These are phyloP conservation scores for Hyphopichia pseudoburtonii DNA, from an alignment of 1,139 yeast genomes.

Conservation along the genomic window DNA sequence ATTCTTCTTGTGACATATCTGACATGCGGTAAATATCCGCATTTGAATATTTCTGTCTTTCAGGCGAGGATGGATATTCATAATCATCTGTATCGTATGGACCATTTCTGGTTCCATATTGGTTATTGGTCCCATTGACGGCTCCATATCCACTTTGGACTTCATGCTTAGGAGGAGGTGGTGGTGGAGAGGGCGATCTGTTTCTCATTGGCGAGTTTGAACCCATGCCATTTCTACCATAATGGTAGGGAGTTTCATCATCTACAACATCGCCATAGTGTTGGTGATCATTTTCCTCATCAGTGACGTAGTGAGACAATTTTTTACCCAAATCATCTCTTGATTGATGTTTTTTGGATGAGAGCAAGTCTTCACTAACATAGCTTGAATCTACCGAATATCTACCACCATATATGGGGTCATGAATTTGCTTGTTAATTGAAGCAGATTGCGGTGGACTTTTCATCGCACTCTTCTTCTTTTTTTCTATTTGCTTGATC, in stretches of 20 bases:
- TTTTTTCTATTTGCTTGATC: slow-evolving; percentile 36
- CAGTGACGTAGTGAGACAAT: slow-evolving; percentile 26
- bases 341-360: slow-evolving; percentile 31
- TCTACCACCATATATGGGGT: slow-evolving; percentile 4
- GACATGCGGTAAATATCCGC: slow-evolving; percentile 34
- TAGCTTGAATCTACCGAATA: slow-evolving; percentile 25
- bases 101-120: slow-evolving; percentile 8
- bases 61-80: slow-evolving; percentile 29
- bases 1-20: slow-evolving; percentile 37
- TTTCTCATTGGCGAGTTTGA: slow-evolving; percentile 2
- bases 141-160: neutral
- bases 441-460: slow-evolving; percentile 1
- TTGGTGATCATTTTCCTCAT: slow-evolving; percentile 21
- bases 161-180: slow-evolving; percentile 52
- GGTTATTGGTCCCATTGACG: slow-evolving; percentile 1
- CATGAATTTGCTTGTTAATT: neutral
- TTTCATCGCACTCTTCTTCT: slow-evolving; percentile 1
- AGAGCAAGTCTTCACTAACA: slow-evolving; percentile 36
- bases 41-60: slow-evolving; percentile 21
- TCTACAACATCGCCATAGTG: slow-evolving; percentile 13
- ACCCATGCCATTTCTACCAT: slow-evolving; percentile 1
- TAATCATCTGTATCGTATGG: slow-evolving; percentile 46
- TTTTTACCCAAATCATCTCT: slow-evolving; percentile 41
- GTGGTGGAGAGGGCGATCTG: slow-evolving; percentile 22
- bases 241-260: slow-evolving; percentile 15